phyloP scores from a whole-genome alignment of 768 basidiomycete species.

The Porphyrellus cyaneotinctus region DNA sequence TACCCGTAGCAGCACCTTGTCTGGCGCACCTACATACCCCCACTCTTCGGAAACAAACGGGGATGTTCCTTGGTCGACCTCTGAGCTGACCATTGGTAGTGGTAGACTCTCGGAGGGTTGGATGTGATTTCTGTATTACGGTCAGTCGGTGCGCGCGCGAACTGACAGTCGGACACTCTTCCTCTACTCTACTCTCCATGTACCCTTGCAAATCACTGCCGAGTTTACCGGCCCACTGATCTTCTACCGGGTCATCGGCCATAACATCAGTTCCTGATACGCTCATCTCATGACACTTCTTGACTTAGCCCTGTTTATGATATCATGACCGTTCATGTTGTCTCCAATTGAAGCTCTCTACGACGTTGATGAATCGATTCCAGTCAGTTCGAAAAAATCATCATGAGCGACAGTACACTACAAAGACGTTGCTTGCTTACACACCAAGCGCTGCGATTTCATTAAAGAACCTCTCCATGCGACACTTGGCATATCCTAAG shows the following conservation, averaged over 20 bases:
- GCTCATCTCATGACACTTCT: conserved; percentile 33
- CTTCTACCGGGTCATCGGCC: conserved; percentile 8
- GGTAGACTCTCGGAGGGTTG: conserved; percentile 55
- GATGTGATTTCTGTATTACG: conserved; percentile 24
- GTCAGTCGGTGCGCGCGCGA: conserved; percentile 4
- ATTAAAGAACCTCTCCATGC: conserved; percentile 59
- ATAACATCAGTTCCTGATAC: conserved; percentile 20
- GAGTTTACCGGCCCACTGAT: conserved; percentile 8
- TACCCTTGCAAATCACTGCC: conserved; percentile 6
- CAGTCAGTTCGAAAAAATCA: no score
- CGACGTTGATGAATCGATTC: conserved; percentile 14
- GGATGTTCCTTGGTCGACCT: conserved; percentile 57
- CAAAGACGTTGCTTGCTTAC: conserved; percentile 5
- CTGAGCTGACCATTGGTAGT: conserved; percentile 46
- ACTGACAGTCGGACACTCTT: conserved; percentile 42
- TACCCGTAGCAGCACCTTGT: conserved; percentile 50
- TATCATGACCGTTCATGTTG: conserved; percentile 38
- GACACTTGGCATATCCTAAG: conserved; percentile 69
- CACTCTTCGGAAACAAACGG: conserved; percentile 51
- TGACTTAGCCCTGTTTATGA: conserved; percentile 36
- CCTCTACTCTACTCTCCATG: conserved; percentile 10
- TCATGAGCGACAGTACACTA: no score
- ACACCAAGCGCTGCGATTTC: conserved; percentile 49
- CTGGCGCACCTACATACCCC: conserved; percentile 47
- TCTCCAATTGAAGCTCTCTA: conserved; percentile 36